Evolutionary conservation across 2,329 filamentous ascomycete genomes (phyloP), one percentile per base, ranked within the genome.

Genomic region (Talaromyces sp.): DNA sequence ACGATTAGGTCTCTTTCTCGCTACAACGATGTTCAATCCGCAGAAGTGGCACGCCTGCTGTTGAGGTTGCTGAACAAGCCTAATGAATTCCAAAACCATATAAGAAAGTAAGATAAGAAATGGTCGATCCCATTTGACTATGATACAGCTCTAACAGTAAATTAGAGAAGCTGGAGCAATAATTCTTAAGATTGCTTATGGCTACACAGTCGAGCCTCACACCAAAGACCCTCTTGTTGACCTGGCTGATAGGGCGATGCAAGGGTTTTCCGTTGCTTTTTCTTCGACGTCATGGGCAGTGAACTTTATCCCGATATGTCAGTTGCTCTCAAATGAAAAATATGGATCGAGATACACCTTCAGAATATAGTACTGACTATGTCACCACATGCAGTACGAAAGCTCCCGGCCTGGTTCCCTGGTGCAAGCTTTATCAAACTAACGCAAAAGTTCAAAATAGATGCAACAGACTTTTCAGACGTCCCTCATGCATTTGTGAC

Each of bases 111-210:
- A 52, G 70, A n/a, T n/a, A n/a, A n/a, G n/a, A n/a, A n/a, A n/a
- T n/a, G n/a, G n/a, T n/a, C n/a, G n/a, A n/a, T n/a, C n/a, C n/a
- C n/a, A n/a, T n/a, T n/a, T 67, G 1, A n/a, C 19, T 16, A 39
- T 17, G 14, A 27, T 19, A 39, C 10, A 7, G 13, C 9, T 2
- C 17, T 39, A 11, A 19, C 16, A 8, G 4, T 9, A 10, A 20
- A 7, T 19, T 24, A 77, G 70, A n/a, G 65, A 72, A 36, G 70
- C 74, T 0, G 75, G 72, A 1, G 69, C 69, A 0, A 58, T 77
- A 9, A 76, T 79, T 22, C 55, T 79, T n/a, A 75, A 76, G 36
- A 70, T 76, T n/a, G 62, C 67, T 3, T 79, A 79, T 58, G 77
- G 77, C 5, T 82, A 82, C 54, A 78, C 66, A 0, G 66, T 73